Evolutionary conservation across 192 early-diverging fungal genomes (phyloP).

Genomic region (Backusella psychrophila): DNA sequence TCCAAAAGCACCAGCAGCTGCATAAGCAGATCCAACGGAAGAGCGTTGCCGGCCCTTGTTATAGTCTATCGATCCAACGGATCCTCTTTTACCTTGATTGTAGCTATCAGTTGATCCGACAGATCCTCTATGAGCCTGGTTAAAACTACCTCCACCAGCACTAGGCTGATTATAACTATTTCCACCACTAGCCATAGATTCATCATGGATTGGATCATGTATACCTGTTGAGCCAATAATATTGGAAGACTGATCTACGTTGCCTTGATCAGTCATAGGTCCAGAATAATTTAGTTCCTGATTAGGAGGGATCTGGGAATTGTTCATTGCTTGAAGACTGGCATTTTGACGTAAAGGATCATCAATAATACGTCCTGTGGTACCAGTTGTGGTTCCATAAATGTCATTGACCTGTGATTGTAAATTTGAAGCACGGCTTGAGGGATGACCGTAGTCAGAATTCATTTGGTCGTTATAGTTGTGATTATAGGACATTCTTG

Average conservation of each 20-base stretch:
- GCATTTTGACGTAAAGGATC: not conserved
- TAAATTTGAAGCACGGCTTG: not conserved
- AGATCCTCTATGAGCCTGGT: not conserved
- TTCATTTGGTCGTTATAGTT: not conserved
- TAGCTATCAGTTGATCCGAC: not conserved
- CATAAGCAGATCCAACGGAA: not conserved
- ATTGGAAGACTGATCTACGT: not conserved
- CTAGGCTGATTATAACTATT: not conserved
- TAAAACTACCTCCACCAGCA: not conserved
- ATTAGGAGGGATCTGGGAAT: not conserved
- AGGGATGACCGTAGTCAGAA: not conserved
- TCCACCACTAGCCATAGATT: not conserved
- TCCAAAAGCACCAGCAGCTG: conserved; percentile 10
- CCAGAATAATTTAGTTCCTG: not conserved
- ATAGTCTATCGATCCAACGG: not conserved
- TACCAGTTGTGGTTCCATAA: not conserved
- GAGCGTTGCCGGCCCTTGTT: not conserved
- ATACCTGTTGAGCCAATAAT: conserved; percentile 9
- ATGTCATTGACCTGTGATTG: not conserved
- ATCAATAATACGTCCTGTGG: not conserved
- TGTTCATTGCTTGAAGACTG: not conserved
- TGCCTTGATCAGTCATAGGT: not conserved
- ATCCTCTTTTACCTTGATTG: not conserved
- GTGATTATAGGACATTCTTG: not conserved
- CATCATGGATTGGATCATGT: not conserved